Percentiles rank a stretch among this genome's conserved stretches.
Evolutionary conservation across 805 yeast species (phyloP).

Genomic region (Candida jianshihensis): DNA sequence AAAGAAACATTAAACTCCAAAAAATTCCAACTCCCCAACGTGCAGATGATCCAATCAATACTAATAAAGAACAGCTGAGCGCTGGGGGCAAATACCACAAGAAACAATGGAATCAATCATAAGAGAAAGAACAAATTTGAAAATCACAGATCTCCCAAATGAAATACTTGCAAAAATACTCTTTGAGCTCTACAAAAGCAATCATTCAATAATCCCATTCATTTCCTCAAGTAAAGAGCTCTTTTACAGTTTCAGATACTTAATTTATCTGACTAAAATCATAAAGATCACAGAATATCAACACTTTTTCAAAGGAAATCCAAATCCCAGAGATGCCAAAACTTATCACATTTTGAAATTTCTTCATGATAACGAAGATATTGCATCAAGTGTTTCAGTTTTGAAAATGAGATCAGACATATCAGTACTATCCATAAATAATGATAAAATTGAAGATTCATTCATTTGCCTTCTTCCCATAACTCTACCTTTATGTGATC

Average conservation of each 20-base stretch:
- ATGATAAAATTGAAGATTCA: not conserved
- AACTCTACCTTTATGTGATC: constrained; percentile 1
- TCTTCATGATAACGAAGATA: not conserved
- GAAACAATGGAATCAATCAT: no score
- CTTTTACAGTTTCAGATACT: constrained; percentile 5
- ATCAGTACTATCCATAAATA: constrained; percentile 2
- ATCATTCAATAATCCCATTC: constrained; percentile 9
- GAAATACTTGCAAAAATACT: constrained; percentile 12
- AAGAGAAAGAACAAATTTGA: no score
- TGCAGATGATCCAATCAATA: no score
- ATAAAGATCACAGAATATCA: constrained; percentile 5
- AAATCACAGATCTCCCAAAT: no score
- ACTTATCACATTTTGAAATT: constrained; percentile 1
- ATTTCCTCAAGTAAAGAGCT: constrained; percentile 7
- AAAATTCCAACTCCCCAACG: no score
- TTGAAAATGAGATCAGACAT: constrained; percentile 6
- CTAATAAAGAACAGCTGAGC: no score
- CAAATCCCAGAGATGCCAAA: no score
- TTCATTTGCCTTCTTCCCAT: constrained; percentile 2
- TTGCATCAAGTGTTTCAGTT: constrained; percentile 1
- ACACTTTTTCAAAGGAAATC: not conserved
- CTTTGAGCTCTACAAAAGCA: constrained; percentile 1
- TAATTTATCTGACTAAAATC: constrained; percentile 9
- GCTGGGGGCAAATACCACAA: no score
- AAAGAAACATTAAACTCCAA: no score